Evolutionary conservation across 1,284 basidiomycete species (phyloP).

Genomic region (Meripilus lineatus): DNA sequence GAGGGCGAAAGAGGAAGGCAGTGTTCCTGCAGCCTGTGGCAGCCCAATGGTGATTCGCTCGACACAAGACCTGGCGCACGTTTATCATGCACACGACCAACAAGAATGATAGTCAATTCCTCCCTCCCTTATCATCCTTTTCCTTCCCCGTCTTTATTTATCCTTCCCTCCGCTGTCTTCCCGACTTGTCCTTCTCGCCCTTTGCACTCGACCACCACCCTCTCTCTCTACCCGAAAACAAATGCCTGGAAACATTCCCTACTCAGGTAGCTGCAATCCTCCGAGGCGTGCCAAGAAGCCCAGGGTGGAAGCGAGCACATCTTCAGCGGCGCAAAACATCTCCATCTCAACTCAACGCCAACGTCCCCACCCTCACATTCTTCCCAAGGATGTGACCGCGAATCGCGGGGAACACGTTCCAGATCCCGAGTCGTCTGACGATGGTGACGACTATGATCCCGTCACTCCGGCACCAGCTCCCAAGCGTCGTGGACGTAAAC

Average conservation of each 20-base stretch:
- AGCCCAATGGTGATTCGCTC: conserved; percentile 13
- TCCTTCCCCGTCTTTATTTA: conserved; percentile 13
- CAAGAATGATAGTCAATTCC: conserved; percentile 9
- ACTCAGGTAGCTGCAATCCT: conserved; percentile 52
- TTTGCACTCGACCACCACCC: conserved; percentile 3
- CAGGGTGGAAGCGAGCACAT: conserved; percentile 17
- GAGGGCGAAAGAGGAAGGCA: conserved; percentile 22
- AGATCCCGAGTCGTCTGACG: conserved; percentile 6
- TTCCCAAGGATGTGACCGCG: conserved; percentile 18
- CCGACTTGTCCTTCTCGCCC: conserved; percentile 6
- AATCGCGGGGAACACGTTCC: too few relatives aligned
- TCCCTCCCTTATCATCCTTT: conserved; percentile 12
- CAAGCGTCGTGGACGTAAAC: conserved; percentile 63
- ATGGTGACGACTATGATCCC: conserved; percentile 29
- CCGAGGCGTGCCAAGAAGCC: conserved; percentile 51
- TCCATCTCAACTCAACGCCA: conserved; percentile 14
- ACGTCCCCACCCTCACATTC: conserved; percentile 16
- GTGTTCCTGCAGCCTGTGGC: conserved; percentile 7
- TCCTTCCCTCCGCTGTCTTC: conserved; percentile 5
- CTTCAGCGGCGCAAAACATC: conserved; percentile 7
- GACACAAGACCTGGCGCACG: conserved; percentile 20
- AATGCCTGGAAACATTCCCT: conserved; percentile 25
- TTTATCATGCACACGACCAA: conserved; percentile 22
- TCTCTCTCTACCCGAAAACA: conserved; percentile 5
- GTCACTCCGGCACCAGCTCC: conserved; percentile 20